Evolutionary conservation across 2,329 filamentous ascomycete genomes (phyloP).

Genomic region (Dryadomyces quercus-mongolicae): DNA sequence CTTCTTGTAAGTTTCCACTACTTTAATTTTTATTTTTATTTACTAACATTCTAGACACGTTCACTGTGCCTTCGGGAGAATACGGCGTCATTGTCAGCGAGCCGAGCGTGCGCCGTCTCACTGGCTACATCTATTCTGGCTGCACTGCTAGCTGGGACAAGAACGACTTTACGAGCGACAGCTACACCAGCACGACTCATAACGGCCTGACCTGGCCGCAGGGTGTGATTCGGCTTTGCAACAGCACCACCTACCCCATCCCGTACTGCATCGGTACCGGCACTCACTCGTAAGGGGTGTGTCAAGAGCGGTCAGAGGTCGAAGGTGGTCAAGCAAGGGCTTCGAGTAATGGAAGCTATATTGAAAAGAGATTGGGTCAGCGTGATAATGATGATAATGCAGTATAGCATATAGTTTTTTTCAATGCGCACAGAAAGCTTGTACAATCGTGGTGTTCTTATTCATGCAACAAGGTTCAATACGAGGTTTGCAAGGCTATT

Average conservation of each 20-base stretch:
- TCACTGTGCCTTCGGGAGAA: neutral
- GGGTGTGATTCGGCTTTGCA: neutral
- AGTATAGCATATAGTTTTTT: too few relatives aligned
- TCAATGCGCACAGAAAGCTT: too few relatives aligned
- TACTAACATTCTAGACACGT: neutral
- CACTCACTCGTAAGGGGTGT: neutral
- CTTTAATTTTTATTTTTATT: neutral
- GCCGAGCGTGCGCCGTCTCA: slow-evolving; percentile 1
- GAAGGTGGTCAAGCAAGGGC: too few relatives aligned
- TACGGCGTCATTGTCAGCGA: slow-evolving; percentile 2
- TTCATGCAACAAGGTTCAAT: too few relatives aligned
- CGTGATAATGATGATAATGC: too few relatives aligned
- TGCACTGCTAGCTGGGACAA: neutral
- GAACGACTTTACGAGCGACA: neutral
- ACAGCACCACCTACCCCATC: neutral
- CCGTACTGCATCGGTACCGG: slow-evolving; percentile 2
- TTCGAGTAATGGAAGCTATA: too few relatives aligned
- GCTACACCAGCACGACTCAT: neutral
- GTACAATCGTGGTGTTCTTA: too few relatives aligned
- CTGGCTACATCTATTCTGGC: neutral
- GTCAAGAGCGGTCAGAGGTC: neutral
- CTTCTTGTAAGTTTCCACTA: neutral
- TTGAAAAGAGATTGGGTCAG: too few relatives aligned
- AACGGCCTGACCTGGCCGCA: neutral
- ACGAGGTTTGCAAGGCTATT: too few relatives aligned